Evolutionary conservation across 228 moss, liverwort and hornwort genomes (phyloP).

Genomic region (Sphagnum fallax): DNA sequence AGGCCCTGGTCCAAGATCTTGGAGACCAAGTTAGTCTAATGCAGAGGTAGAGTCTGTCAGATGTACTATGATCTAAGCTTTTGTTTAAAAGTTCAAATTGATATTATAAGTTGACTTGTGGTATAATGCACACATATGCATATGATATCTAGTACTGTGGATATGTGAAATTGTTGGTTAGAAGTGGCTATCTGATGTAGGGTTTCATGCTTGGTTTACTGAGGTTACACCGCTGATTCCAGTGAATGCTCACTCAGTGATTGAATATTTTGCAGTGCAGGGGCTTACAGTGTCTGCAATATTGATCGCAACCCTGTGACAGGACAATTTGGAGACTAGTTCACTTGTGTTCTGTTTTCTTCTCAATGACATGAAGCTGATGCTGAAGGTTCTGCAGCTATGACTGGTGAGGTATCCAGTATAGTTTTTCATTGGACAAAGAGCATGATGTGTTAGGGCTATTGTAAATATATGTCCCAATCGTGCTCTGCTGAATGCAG

Average conservation of each 20-base stretch:
- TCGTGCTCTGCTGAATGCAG: slow-evolving; percentile 43
- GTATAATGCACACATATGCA: no score
- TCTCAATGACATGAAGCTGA: slow-evolving; percentile 29
- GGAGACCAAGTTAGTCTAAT: slow-evolving; percentile 73
- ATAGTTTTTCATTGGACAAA: slow-evolving; percentile 32
- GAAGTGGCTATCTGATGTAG: slow-evolving; percentile 11
- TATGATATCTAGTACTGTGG: slow-evolving; percentile 8
- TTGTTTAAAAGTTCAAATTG: slow-evolving; percentile 1
- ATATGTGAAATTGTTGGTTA: slow-evolving; percentile 14
- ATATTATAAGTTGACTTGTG: not conserved
- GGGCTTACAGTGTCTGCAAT: slow-evolving; percentile 12
- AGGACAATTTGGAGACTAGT: slow-evolving; percentile 13
- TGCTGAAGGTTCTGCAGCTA: slow-evolving; percentile 46
- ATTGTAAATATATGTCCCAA: slow-evolving; percentile 66
- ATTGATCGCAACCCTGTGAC: slow-evolving; percentile 12
- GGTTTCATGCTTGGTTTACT: not conserved
- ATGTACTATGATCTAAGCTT: slow-evolving; percentile 13
- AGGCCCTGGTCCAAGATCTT: slow-evolving; percentile 63
- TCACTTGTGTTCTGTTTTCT: slow-evolving; percentile 36
- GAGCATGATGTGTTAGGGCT: slow-evolving; percentile 38
- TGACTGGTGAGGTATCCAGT: slow-evolving; percentile 32
- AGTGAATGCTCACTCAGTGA: slow-evolving; percentile 1
- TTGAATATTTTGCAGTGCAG: slow-evolving; percentile 1
- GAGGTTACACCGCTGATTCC: slow-evolving; percentile 1
- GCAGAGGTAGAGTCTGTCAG: slow-evolving; percentile 23